Evolutionary conservation across 2,329 filamentous ascomycete species (phyloP).

Genomic region (Emmonsiellopsis sp.): DNA sequence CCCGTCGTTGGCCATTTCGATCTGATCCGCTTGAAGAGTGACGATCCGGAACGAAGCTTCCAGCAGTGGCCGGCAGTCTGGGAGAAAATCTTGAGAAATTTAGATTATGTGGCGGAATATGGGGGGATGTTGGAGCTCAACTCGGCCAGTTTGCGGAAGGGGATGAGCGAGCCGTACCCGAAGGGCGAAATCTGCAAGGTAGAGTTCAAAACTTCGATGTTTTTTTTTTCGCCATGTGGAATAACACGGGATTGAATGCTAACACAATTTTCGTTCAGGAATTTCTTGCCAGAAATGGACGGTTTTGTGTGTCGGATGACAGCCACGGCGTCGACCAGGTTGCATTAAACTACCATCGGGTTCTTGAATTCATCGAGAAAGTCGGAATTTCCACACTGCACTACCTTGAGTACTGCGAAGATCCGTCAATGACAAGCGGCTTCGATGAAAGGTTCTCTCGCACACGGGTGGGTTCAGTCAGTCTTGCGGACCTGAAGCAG

Average conservation of each 20-base stretch:
- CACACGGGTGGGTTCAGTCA: conserved; percentile 23
- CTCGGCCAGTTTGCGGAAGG: conserved; percentile 77
- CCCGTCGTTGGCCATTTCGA: conserved; percentile 90
- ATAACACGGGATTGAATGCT: background rate
- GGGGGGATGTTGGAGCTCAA: conserved; percentile 86
- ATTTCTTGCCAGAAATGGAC: conserved; percentile 64
- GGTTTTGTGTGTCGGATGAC: conserved; percentile 88
- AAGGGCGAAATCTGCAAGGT: conserved; percentile 68
- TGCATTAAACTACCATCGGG: conserved; percentile 68
- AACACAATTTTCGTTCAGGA: conserved; percentile 38
- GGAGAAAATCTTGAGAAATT: conserved; percentile 63
- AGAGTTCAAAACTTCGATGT: conserved; percentile 13
- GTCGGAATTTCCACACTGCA: conserved; percentile 31
- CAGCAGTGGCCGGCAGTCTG: conserved; percentile 57
- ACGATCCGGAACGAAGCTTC: conserved; percentile 56
- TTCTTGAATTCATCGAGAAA: conserved; percentile 59
- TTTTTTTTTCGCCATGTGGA: conserved; percentile 5
- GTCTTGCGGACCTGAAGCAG: conserved; percentile 26
- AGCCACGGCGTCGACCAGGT: conserved; percentile 84
- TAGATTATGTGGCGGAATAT: conserved; percentile 60
- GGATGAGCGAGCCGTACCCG: conserved; percentile 84
- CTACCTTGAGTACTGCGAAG: conserved; percentile 22
- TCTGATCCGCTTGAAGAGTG: conserved; percentile 71
- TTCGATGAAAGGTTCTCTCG: conserved; percentile 30
- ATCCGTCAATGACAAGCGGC: conserved; percentile 14